Evolutionary conservation across 768 basidiomycete species (phyloP).

Genomic region (Tricholoma flavovirens): DNA sequence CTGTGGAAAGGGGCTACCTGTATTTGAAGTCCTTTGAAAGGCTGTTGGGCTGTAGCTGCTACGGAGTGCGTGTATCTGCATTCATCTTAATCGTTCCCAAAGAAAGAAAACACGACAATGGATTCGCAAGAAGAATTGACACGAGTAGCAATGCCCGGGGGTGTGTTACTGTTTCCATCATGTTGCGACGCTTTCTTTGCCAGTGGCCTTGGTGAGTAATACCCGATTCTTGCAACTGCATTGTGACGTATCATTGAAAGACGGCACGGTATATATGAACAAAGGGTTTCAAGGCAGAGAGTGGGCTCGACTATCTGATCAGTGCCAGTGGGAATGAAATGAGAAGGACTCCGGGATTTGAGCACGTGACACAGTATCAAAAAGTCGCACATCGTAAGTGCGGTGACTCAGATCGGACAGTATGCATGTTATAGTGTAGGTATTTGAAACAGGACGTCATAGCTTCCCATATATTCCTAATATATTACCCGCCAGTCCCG

Average conservation of each 20-base stretch:
- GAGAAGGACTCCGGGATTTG: neutral
- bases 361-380: no score
- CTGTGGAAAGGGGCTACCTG: neutral
- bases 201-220: conserved; percentile 4
- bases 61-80: neutral
- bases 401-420: no score
- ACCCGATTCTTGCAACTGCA: neutral
- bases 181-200: conserved; percentile 6
- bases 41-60: neutral
- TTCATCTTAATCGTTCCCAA: neutral
- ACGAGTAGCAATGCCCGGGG: neutral
- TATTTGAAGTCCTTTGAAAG: neutral
- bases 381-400: no score
- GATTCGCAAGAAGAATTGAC: neutral
- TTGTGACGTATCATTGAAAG: neutral
- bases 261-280: neutral
- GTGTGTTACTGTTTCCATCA: neutral
- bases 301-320: neutral
- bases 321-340: neutral
- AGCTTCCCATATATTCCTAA: no score
- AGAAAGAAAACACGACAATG: neutral
- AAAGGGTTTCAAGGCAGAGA: neutral
- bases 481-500: no score
- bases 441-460: no score
- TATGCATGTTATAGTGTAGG: no score